Evolutionary conservation across 2,329 filamentous ascomycete genomes (phyloP).

Genomic region (Pestalotiopsis sp.): DNA sequence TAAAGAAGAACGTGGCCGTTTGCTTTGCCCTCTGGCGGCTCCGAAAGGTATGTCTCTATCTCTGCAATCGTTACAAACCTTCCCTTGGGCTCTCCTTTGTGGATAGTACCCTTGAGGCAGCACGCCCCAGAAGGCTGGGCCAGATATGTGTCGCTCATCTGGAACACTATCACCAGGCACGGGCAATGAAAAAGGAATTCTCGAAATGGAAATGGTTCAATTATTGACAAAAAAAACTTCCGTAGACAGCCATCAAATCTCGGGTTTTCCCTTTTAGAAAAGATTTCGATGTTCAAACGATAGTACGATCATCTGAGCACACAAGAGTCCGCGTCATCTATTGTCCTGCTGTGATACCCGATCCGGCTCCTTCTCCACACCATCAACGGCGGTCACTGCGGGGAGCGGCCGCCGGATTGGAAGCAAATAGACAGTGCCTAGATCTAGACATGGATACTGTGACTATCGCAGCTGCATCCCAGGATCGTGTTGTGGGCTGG

Average conservation of each 20-base stretch:
- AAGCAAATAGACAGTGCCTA: background rate
- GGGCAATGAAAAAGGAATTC: too few relatives aligned
- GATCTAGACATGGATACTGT: background rate
- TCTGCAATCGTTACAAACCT: constrained; percentile 20
- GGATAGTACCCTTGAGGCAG: constrained; percentile 27
- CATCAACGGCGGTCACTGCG: background rate
- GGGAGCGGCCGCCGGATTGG: background rate
- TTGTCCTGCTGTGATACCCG: background rate
- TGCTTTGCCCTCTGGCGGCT: constrained; percentile 17
- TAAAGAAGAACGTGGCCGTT: constrained; percentile 44
- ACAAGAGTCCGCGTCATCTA: background rate
- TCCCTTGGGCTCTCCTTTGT: constrained; percentile 27
- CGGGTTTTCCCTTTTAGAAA: background rate
- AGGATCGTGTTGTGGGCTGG: background rate
- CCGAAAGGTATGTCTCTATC: constrained; percentile 28
- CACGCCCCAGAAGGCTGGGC: constrained; percentile 25
- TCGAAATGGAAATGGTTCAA: too few relatives aligned
- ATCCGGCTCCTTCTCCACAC: background rate
- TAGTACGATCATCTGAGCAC: background rate
- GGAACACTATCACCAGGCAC: too few relatives aligned
- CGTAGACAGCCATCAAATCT: background rate
- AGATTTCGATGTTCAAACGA: background rate
- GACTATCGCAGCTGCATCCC: background rate
- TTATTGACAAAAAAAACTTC: background rate
- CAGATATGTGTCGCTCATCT: constrained; percentile 15